Evolutionary conservation across 371 early-diverging fungal species (phyloP).

Genomic region (Mortierella sp.): DNA sequence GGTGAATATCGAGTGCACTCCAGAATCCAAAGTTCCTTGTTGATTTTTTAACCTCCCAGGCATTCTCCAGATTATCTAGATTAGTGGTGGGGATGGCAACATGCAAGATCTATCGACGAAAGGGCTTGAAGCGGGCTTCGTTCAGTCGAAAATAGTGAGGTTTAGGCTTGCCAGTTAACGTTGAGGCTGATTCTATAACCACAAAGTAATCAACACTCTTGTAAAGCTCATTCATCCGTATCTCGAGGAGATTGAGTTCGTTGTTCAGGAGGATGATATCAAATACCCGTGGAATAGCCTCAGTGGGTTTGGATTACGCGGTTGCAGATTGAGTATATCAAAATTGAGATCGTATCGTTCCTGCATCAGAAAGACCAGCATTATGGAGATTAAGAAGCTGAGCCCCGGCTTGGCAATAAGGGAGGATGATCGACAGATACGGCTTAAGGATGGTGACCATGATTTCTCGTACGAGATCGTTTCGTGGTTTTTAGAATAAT

Average conservation of each 20-base stretch:
- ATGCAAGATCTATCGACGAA: conserved; percentile 15
- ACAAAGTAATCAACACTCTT: conserved; percentile 25
- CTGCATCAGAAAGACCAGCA: background rate
- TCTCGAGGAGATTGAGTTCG: conserved; percentile 18
- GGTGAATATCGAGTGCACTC: conserved; percentile 4
- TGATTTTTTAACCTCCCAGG: conserved; percentile 7
- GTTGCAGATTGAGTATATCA: background rate
- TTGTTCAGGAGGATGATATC: conserved; percentile 27
- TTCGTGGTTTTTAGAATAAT: no score
- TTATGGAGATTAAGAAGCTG: no score
- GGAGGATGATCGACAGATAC: no score
- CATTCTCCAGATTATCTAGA: background rate
- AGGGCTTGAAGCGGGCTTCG: conserved; percentile 10
- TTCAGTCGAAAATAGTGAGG: conserved; percentile 3
- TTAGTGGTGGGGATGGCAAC: conserved; percentile 9
- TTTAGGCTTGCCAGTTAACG: conserved; percentile 21
- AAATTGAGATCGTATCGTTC: background rate
- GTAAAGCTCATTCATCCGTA: conserved; percentile 25
- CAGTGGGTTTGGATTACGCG: background rate
- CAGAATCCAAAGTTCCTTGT: conserved; percentile 12
- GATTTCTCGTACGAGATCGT: no score
- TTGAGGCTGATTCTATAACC: conserved; percentile 16
- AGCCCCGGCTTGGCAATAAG: no score
- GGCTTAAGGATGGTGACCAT: no score
- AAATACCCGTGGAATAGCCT: background rate